Base-by-base conservation (phyloP, 768 basidiomycete genomes). In the Dentipellis fragilis region DNA sequence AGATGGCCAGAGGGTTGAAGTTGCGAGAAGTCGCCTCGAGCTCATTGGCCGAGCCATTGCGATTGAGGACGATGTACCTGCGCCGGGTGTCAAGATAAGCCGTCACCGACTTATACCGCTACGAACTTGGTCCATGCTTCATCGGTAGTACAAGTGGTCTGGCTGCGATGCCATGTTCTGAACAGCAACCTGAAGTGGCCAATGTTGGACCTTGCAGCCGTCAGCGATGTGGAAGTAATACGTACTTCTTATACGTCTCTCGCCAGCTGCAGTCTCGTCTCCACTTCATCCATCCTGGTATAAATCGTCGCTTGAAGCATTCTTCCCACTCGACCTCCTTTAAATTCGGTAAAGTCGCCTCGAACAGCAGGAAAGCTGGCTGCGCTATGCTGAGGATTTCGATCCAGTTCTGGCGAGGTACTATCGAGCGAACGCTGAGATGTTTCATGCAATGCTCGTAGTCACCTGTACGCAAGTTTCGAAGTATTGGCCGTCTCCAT, bases 81-180 rank as follows among this genome's bases (percentile, higher is more conserved):
- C 51, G 34, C 17, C 12, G n/a, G 9, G 10, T 16, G 16, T 42
- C 59, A 17, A 53, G 22, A 48, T 42, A 12, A 17, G 34, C 23
- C 10, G 11, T 34, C 5, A 23, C 11, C 56, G 22, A 52, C 16
- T 48, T 46, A 63, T 54, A 36, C 23, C 52, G 38, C 19, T 4
- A 66, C 72, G 62, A 66, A 89, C 85, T 81, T 88, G 50, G 88
- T 90, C 88, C 89, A 92, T 19, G 87, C 73, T 69, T 92, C 90
- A 62, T 89, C 85, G 7, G 80, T 67, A 19, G 88, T 89, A 64
- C 89, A 91, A n/a, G 76, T 74, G 3, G 81, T 80, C 39, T 71
- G 73, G 63, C 75, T 78, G 54, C 87, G 80, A 65, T 91, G 89
- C 78, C 80, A 84, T 39, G 85, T 73, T 35, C 84, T 75, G 64